A percentile compares a stretch with the other conserved stretches of the same genome.
These are phyloP conservation scores for Hippophae rhamnoides DNA, from an alignment of 306 rosid genomes.

Conservation along the genomic window DNA sequence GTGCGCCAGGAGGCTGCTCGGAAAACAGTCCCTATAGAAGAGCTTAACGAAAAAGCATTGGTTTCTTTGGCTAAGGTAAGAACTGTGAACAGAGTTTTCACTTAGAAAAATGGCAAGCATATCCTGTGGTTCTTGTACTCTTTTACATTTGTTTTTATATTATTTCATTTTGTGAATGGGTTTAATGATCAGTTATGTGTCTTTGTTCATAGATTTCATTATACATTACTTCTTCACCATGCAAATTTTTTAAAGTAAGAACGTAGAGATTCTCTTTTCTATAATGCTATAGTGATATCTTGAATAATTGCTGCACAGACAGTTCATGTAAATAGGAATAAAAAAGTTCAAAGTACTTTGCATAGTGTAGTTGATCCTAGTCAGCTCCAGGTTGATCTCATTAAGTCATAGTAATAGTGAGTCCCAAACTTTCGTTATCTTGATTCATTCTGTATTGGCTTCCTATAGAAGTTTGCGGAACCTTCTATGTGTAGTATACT, in stretches of 20 bases:
- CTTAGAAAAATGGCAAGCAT: not conserved
- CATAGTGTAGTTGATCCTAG: too few relatives aligned
- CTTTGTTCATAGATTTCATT: not conserved
- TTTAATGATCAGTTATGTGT: not conserved
- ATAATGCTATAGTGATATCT: not conserved
- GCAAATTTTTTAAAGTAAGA: not conserved
- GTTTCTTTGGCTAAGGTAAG: slow-evolving; percentile 82
- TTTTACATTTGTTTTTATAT: not conserved
- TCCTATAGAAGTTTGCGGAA: too few relatives aligned
- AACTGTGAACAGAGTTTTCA: not conserved
- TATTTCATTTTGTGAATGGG: not conserved
- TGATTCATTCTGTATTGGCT: too few relatives aligned
- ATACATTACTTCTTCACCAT: not conserved
- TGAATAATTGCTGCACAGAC: too few relatives aligned
- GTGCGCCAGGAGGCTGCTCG: slow-evolving; percentile 74
- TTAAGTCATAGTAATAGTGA: too few relatives aligned
- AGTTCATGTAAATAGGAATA: too few relatives aligned
- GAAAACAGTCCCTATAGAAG: slow-evolving; percentile 62
- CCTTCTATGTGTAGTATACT: too few relatives aligned
- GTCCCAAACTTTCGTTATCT: too few relatives aligned
- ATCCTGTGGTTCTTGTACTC: slow-evolving; percentile 1
- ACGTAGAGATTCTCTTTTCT: not conserved
- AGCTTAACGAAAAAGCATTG: slow-evolving; percentile 84
- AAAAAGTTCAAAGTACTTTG: too few relatives aligned
- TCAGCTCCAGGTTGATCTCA: too few relatives aligned